phyloP scores from a whole-genome alignment of 805 yeast species.

The Sporopachydermia quercuum region DNA sequence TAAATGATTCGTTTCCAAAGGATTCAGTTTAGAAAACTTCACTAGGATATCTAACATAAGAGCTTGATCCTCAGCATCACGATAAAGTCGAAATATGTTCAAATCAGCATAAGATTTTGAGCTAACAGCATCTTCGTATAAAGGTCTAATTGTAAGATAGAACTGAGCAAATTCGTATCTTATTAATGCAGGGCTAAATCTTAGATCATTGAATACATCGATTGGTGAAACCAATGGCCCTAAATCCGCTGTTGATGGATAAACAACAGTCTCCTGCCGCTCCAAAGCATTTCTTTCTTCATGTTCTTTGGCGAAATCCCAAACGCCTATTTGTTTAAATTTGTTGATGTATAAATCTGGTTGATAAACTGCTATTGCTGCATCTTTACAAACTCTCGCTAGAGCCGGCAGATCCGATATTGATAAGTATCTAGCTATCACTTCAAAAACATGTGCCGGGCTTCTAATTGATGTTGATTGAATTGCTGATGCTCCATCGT shows the following conservation, averaged over 20 bases:
- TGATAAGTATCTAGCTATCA: constrained; percentile 12
- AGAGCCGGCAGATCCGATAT: neutral
- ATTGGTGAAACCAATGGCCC: neutral
- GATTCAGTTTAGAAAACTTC: constrained; percentile 22
- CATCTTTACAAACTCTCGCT: constrained; percentile 14
- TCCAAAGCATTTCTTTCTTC: too few species aligned
- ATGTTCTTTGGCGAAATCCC: too few species aligned
- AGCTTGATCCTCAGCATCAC: constrained; percentile 39
- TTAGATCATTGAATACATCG: too few species aligned
- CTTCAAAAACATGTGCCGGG: neutral
- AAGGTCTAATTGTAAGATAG: constrained; percentile 21
- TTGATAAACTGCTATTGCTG: neutral
- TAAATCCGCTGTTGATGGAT: neutral
- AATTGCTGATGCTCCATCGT: too few species aligned
- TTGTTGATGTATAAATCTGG: neutral
- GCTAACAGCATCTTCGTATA: constrained; percentile 30
- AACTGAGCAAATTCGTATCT: constrained; percentile 7
- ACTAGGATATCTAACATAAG: constrained; percentile 26
- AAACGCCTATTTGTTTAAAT: constrained; percentile 2
- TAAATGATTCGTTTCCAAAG: constrained; percentile 19
- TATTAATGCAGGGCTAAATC: constrained; percentile 5
- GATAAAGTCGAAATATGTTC: constrained; percentile 29
- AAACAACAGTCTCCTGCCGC: neutral
- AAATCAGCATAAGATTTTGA: constrained; percentile 28
- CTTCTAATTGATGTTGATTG: too few species aligned